Evolutionary conservation across 345 rosid genomes (phyloP).

Genomic region (Conringia planisiliqua): DNA sequence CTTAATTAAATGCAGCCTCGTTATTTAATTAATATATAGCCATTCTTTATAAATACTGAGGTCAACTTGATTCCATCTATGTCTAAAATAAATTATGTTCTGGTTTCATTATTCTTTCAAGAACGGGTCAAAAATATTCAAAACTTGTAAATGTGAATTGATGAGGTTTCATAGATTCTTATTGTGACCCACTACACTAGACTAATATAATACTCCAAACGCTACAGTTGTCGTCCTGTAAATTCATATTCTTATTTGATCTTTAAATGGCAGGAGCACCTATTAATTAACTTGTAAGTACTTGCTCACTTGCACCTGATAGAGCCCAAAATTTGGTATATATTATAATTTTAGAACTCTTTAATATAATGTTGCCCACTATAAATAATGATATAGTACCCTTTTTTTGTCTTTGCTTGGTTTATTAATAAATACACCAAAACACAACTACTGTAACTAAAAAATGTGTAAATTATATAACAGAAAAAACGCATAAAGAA

Average conservation of each 20-base stretch:
- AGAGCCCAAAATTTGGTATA: no score
- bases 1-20: not conserved
- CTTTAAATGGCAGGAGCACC: no score
- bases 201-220: not conserved
- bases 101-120: not conserved
- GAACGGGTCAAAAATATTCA: not conserved
- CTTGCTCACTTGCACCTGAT: no score
- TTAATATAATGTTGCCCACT: no score
- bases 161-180: conserved; percentile 7
- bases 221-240: conserved; percentile 19
- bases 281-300: no score
- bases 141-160: conserved; percentile 11
- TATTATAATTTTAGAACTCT: no score
- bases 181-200: not conserved
- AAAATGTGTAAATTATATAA: no score
- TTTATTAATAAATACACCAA: no score
- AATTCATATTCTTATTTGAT: not conserved
- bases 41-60: conserved; percentile 7
- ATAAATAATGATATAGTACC: no score
- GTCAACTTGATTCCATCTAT: conserved; percentile 19
- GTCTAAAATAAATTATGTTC: conserved; percentile 23
- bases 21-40: conserved; percentile 28
- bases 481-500: no score
- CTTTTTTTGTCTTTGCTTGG: no score
- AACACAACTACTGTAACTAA: no score